Base-by-base conservation (phyloP, 1,139 yeast species). In the Saccharomyces pastorianus region DNA sequence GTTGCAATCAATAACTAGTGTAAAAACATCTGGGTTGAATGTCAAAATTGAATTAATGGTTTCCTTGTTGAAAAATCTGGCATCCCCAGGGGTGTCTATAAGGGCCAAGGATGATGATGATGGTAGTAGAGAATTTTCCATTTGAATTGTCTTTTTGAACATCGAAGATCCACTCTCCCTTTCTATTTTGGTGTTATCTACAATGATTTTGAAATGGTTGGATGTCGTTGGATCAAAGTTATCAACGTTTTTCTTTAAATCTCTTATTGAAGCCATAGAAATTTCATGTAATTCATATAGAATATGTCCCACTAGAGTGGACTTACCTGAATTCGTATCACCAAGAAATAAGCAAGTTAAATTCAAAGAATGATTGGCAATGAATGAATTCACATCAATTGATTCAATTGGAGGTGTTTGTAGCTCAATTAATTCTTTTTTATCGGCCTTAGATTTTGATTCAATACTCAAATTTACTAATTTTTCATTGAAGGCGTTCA, bases 321-420 rank as follows among this genome's bases (percentile, higher is more conserved):
- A 86, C 68, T 90, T 90, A 11, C 98, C 98, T 0, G 96, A 91
- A 70, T 88, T 96, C 9, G 88, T 95, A 70, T 90, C 96, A 2
- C 98, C 97, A 58, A 85, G 83, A 1, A 87, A 88, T 20, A 87
- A 38, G 25, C 42, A 38, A 8, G 42, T 90, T 64, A 85, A 83
- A 7, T 88, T 80, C 50, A 82, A 73, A 57, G 77, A 79, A 3
- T 86, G 86, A 62, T 83, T 84, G 23, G 66, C n/a, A 20, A 56
- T 28, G 50, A 53, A 58, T 14, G 34, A 17, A 6, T 14, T 4
- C 3, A 55, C 17, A 46, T 54, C 48, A 8, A 54, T 42, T 3
- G 54, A 23, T 11, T 25, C 29, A 8, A n/a, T 50, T 14, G 55
- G 53, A 17, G 48, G 47, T 3, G 51, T 17, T 4, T 49, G 51